These are phyloP conservation scores for Epichloe gansuensis DNA, from an alignment of 2,329 filamentous ascomycete species.

Conservation along the genomic window DNA sequence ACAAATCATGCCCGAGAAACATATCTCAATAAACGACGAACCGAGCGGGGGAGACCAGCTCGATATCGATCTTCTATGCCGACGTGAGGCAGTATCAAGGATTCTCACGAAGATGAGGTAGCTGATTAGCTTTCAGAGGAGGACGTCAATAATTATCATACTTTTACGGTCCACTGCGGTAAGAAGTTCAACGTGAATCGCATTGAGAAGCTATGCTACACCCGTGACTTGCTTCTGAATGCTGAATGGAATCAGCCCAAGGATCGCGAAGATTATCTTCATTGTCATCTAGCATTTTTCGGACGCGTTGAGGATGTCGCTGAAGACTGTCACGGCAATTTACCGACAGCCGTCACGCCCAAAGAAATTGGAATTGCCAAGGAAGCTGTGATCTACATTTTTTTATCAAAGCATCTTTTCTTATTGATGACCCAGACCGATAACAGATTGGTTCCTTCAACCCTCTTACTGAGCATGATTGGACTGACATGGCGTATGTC, in stretches of 20 bases:
- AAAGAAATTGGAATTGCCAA: slow-evolving; percentile 61
- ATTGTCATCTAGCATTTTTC: slow-evolving; percentile 79
- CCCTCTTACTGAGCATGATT: slow-evolving; percentile 68
- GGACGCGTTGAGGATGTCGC: slow-evolving; percentile 63
- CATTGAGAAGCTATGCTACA: slow-evolving; percentile 73
- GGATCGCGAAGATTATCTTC: slow-evolving; percentile 62
- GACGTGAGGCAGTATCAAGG: slow-evolving; percentile 62
- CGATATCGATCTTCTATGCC: slow-evolving; percentile 12
- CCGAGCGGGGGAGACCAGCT: slow-evolving; percentile 57
- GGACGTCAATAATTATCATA: slow-evolving; percentile 69
- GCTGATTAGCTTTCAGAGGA: slow-evolving; percentile 71
- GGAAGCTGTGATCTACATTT: slow-evolving; percentile 64
- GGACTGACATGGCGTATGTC: slow-evolving; percentile 85
- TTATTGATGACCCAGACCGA: slow-evolving; percentile 70
- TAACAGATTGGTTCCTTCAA: slow-evolving; percentile 63
- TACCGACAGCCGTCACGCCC: slow-evolving; percentile 53
- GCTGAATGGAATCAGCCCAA: slow-evolving; percentile 75
- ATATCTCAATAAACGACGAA: slow-evolving; percentile 57
- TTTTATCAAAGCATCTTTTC: slow-evolving; percentile 57
- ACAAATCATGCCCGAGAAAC: slow-evolving; percentile 52
- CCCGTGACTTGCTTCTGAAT: slow-evolving; percentile 69
- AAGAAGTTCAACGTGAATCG: slow-evolving; percentile 47
- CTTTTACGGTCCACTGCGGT: slow-evolving; percentile 60
- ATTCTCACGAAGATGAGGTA: slow-evolving; percentile 64
- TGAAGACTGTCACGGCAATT: slow-evolving; percentile 69